Conservation (phyloP, 2,329 filamentous ascomycete genomes). For the Ascochyta viciae-villosae region DNA sequence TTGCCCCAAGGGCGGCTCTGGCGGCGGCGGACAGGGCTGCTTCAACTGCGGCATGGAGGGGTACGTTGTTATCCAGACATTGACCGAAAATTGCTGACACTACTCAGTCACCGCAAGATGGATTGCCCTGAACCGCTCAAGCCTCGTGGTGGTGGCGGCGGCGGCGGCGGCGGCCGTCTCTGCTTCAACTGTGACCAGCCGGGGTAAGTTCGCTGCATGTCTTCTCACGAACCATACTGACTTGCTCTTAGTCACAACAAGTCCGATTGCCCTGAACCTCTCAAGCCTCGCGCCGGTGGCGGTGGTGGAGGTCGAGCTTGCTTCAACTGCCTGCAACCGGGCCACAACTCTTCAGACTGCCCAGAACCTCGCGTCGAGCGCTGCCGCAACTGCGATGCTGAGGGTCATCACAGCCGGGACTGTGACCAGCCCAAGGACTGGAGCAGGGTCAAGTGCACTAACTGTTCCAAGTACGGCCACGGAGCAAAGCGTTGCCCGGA, state of each 20-base stretch:
- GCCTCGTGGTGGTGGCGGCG: slow-evolving; percentile 23
- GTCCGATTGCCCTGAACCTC: slow-evolving; percentile 34
- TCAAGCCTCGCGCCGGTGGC: slow-evolving; percentile 22
- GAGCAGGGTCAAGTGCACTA: slow-evolving; percentile 65
- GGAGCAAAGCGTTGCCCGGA: slow-evolving; percentile 51
- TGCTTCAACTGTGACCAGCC: slow-evolving; percentile 33
- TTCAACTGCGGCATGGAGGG: slow-evolving; percentile 42
- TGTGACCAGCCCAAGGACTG: slow-evolving; percentile 64
- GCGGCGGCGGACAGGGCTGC: slow-evolving; percentile 28
- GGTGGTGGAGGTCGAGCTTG: slow-evolving; percentile 27
- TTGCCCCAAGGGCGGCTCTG: slow-evolving; percentile 25
- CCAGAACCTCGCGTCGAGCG: slow-evolving; percentile 40
- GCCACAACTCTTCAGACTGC: slow-evolving; percentile 39
- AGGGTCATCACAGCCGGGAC: slow-evolving; percentile 64
- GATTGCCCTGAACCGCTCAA: slow-evolving; percentile 34
- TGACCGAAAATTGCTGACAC: neutral
- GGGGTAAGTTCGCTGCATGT: slow-evolving; percentile 20
- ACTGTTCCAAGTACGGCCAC: slow-evolving; percentile 60
- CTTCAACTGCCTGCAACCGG: slow-evolving; percentile 38
- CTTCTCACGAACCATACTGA: slow-evolving; percentile 1
- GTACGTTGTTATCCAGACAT: slow-evolving; percentile 6
- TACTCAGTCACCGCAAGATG: slow-evolving; percentile 28
- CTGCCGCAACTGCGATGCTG: slow-evolving; percentile 68
- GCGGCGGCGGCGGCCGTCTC: slow-evolving; percentile 21
- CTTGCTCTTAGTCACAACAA: slow-evolving; percentile 28